Percentiles rank a stretch among this genome's conserved stretches.
phyloP scores from a whole-genome alignment of 495 filamentous ascomycete species.

The Ascodesmis nigricans region DNA sequence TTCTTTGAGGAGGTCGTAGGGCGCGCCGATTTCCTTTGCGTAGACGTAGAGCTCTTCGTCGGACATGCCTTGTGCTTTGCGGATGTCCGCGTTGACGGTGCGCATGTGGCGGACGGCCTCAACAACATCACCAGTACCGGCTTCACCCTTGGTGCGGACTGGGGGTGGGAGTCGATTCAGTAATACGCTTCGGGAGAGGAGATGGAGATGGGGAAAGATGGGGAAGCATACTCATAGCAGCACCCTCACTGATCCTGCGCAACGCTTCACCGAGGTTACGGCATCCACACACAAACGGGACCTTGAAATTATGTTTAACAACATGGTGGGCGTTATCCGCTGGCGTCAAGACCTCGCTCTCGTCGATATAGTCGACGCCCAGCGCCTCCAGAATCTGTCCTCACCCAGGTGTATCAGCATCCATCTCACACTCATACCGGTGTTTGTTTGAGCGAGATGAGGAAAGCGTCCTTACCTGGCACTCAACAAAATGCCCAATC shows the following conservation, averaged over 20 bases:
- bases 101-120: constrained; percentile 95
- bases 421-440: background rate
- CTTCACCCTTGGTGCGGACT: constrained; percentile 90
- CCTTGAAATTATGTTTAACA: constrained; percentile 59
- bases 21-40: constrained; percentile 60
- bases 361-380: constrained; percentile 93
- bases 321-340: constrained; percentile 84
- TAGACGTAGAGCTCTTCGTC: constrained; percentile 48
- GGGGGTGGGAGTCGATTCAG: background rate
- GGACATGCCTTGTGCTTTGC: constrained; percentile 39
- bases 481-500: constrained; percentile 95
- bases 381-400: constrained; percentile 77
- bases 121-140: constrained; percentile 92
- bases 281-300: constrained; percentile 93
- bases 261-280: constrained; percentile 88
- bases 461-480: constrained; percentile 36
- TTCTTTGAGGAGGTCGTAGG: constrained; percentile 59
- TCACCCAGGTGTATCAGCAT: background rate
- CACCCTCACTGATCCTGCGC: constrained; percentile 75
- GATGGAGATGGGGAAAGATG: background rate
- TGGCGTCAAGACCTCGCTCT: constrained; percentile 89
- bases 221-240: constrained; percentile 49
- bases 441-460: constrained; percentile 1
- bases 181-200: background rate
- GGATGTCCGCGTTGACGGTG: constrained; percentile 66